These are phyloP conservation scores for Chimonanthus salicifolius DNA, from an alignment of 164 flowering plant species.

Conservation along the genomic window DNA sequence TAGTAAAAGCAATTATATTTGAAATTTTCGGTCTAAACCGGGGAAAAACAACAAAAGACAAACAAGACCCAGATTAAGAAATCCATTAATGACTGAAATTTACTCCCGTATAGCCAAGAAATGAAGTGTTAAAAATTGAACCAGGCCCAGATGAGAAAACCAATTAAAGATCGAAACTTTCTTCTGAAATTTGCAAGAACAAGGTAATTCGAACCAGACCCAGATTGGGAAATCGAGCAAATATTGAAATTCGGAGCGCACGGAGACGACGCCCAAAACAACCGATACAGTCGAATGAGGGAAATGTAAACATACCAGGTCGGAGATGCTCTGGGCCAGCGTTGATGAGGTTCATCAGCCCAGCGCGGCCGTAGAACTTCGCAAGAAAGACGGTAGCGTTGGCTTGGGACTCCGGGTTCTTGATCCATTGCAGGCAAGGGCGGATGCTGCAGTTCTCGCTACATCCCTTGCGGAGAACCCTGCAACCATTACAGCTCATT, in stretches of 20 bases:
- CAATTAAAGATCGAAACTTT: too few relatives aligned
- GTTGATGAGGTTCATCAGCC: conserved; percentile 89
- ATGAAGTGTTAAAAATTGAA: background rate
- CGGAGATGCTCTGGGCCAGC: conserved; percentile 88
- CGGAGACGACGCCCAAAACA: background rate
- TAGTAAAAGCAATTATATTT: too few relatives aligned
- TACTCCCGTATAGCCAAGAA: too few relatives aligned
- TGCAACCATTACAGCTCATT: conserved; percentile 93
- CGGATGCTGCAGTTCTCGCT: conserved; percentile 79
- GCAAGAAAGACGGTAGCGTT: conserved; percentile 95
- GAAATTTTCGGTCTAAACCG: too few relatives aligned
- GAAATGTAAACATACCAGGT: conserved; percentile 46
- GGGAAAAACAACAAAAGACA: too few relatives aligned
- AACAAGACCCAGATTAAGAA: background rate
- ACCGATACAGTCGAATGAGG: too few relatives aligned
- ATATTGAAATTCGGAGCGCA: conserved; percentile 60
- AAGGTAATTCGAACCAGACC: too few relatives aligned
- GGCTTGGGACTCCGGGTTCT: conserved; percentile 77
- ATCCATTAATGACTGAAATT: background rate
- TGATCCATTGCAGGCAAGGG: conserved; percentile 92
- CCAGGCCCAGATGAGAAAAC: background rate
- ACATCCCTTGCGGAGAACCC: conserved; percentile 89
- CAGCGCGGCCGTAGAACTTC: conserved; percentile 98
- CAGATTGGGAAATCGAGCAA: background rate
- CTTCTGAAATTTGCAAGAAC: too few relatives aligned